Evolutionary conservation across 805 yeast species (phyloP), one percentile per base, ranked within the genome.

Genomic region (Suhomyces sp.): DNA sequence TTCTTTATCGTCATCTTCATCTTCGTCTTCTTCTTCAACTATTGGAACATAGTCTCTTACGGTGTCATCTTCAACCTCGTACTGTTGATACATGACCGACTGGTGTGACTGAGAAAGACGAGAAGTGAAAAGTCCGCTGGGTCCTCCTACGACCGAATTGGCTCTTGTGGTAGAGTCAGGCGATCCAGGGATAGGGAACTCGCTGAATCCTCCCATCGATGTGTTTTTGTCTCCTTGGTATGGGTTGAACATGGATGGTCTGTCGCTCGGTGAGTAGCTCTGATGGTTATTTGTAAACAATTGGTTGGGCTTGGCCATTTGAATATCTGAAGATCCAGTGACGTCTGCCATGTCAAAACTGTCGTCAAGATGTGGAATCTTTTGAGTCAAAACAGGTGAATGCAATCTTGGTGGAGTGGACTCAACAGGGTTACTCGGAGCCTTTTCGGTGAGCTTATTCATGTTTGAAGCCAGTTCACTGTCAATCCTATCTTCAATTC

Each of bases 11-110:
- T 67, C 68, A 46, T 64, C 81, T 17, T 76, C 81, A 15, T 76
- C 81, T 1, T 80, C 85, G 43, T 65, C 76, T 13, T 75, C 76
- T 48, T 75, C 78, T 46, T 73, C 78, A 1, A 65, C 73, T 1
- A 72, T 64, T 2, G 78, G 77, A 20, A 73, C 65, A 50, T 74
- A 75, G 50, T 72, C 78, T 40, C 63, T 57, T 9, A 75, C 79
- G 0, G 78, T 73, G 53, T 75, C 79, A 55, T 75, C 79, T 46
- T 68, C 66, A 24, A 75, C 78, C 52, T 74, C 78, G 49, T 75
- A 75, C 48, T 75, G 77, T 54, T 73, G 76, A 56, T 74, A 74
- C 61, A 73, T 57, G 8, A 71, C 75, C 2, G 77, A 69, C 52
- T 73, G 77, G 45, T 75, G 78, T 2, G 77, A 73, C 50, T 74